Evolutionary conservation across 1,284 basidiomycete species (phyloP), one percentile per base, ranked within the genome.

Genomic region (Tylopilus sp.): DNA sequence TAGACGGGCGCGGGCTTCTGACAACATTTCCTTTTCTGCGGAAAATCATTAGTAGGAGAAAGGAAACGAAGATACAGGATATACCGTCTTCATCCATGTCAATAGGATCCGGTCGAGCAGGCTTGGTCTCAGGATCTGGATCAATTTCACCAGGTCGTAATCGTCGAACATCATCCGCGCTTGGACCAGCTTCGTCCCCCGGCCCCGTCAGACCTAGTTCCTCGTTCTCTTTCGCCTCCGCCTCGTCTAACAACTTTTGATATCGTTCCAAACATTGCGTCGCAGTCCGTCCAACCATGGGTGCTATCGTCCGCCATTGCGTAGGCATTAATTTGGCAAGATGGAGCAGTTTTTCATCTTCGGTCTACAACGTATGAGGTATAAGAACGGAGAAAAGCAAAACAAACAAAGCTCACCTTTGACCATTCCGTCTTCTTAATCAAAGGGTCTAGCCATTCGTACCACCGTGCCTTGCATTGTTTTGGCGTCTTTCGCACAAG

Each of bases 371-470:
- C 15, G 17, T 44, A 45, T 46, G 33, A 53, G 30, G 31, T 52
- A 40, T 52, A 11, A 50, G 41, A 44, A 20, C 26, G 1, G 4
- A 12, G n/a, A 11, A 2, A 33, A 9, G 6, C 11, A 21, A 28
- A 3, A 14, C 3, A 17, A 3, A 15, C 1, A 7, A 6, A 12
- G 9, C 77, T 52, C 55, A 88, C 92, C 74, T 96, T 96, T 41
- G 92, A 94, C 94, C 94, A 97, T 70, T 99, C 96, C 33, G 95
- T 97, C 78, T 99, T 99, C 72, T 98, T 99, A 74, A 99, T 99
- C 44, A 94, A 95, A 7, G 96, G 96, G 71, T 99, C 96, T 48
- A 99, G 77, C 96, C 96, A 99, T 75, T 99, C 96, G 70, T 97
- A 98, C 96, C 96, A 99, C 52, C 91, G 83, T 4, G 95, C 96